phyloP scores from a whole-genome alignment of 306 rosid genomes.

The Dryas drummondii region DNA sequence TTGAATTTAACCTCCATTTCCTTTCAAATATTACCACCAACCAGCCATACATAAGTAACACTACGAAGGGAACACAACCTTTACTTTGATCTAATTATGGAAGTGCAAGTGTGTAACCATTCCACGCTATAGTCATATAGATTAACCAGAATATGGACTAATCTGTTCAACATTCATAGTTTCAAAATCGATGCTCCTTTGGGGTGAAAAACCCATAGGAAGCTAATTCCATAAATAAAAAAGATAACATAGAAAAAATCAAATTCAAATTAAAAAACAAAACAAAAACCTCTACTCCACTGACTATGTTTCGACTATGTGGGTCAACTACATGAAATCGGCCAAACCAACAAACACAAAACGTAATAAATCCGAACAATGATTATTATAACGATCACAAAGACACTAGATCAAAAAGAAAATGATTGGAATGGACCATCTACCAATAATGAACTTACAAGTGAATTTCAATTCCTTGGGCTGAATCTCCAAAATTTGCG shows the following conservation, averaged over 20 bases:
- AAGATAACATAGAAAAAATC: not conserved
- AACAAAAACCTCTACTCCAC: not conserved
- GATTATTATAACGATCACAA: constrained; percentile 7
- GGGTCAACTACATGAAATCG: not conserved
- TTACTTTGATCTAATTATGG: not conserved
- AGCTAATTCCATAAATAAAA: not conserved
- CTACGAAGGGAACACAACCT: not conserved
- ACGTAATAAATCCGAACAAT: not conserved
- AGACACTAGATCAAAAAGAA: constrained; percentile 7
- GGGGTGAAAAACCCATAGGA: too few relatives aligned
- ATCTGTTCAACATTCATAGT: not conserved
- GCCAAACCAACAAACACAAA: not conserved
- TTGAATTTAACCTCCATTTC: not conserved
- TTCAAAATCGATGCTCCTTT: constrained; percentile 1
- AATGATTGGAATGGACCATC: not conserved
- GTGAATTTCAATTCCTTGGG: constrained; percentile 75
- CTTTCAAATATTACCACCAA: not conserved
- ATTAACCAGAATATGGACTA: not conserved
- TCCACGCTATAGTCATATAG: not conserved
- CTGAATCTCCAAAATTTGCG: constrained; percentile 62
- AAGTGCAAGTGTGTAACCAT: not conserved
- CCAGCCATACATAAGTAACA: not conserved
- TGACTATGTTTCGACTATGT: not conserved
- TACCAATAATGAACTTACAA: constrained; percentile 48
- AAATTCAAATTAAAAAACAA: not conserved